Conservation (phyloP, 1,284 basidiomycete genomes). For the Gymnopus androsaceus region DNA sequence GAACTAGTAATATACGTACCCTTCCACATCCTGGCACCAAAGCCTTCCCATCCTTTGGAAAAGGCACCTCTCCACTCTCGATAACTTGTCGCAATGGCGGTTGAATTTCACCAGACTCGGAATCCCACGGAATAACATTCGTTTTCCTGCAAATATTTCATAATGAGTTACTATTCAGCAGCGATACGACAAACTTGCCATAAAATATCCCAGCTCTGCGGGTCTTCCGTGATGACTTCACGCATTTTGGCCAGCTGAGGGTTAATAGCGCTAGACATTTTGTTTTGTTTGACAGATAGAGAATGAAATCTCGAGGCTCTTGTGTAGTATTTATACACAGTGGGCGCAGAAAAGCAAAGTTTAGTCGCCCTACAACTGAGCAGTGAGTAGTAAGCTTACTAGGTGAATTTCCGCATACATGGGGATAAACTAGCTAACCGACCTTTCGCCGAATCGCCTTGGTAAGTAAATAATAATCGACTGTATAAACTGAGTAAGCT, state of each 20-base stretch:
- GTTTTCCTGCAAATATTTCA: conserved; percentile 45
- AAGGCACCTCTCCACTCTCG: conserved; percentile 45
- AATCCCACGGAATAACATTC: conserved; percentile 69
- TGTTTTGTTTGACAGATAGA: no score
- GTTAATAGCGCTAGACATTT: no score
- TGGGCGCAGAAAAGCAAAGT: no score
- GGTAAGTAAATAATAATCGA: no score
- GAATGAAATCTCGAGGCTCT: no score
- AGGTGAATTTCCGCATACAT: no score
- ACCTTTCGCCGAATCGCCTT: no score
- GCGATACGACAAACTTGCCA: conserved; percentile 2
- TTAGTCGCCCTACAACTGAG: no score
- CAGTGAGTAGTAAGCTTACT: no score
- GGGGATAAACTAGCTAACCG: no score
- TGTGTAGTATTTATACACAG: no score
- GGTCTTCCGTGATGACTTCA: conserved; percentile 19
- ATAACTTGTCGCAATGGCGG: conserved; percentile 57
- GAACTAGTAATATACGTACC: conserved; percentile 39
- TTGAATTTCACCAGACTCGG: conserved; percentile 52
- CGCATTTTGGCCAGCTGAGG: conserved; percentile 8
- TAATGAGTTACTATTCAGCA: neutral
- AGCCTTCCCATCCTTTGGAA: conserved; percentile 57
- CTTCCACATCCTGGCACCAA: conserved; percentile 75
- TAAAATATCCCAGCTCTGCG: conserved; percentile 15
- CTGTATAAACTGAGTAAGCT: no score